Evolutionary conservation across 345 rosid species (phyloP).

Genomic region (Eucalyptus urophylla): DNA sequence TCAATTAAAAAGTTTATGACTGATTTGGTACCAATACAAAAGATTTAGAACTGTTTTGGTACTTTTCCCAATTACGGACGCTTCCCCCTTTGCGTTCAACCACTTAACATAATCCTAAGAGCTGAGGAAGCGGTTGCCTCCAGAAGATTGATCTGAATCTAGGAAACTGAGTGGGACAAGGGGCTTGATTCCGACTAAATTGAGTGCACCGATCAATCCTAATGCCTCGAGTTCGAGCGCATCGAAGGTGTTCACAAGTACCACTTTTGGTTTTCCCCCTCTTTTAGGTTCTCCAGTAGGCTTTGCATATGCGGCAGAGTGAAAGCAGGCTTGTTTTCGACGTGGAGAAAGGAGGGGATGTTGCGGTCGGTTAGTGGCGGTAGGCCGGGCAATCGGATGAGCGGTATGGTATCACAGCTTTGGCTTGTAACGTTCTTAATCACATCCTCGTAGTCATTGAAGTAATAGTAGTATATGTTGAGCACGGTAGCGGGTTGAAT

Average conservation of each 20-base stretch:
- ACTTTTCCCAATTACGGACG: not conserved
- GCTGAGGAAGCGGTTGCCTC: not conserved
- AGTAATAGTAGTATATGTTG: constrained; percentile 40
- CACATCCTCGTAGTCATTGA: constrained; percentile 17
- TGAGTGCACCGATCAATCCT: not conserved
- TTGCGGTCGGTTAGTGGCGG: constrained; percentile 18
- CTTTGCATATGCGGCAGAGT: not conserved
- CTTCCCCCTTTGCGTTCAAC: not conserved
- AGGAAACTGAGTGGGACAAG: not conserved
- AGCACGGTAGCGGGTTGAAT: constrained; percentile 55
- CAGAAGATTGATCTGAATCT: not conserved
- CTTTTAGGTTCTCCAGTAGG: not conserved
- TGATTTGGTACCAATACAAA: no score
- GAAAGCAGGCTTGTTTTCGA: not conserved
- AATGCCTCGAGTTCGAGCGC: not conserved
- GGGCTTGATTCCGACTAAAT: not conserved
- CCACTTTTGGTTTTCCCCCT: not conserved
- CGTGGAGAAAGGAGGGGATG: constrained; percentile 34
- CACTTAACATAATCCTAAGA: not conserved
- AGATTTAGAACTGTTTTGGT: no score
- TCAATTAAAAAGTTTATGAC: no score
- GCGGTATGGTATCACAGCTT: not conserved
- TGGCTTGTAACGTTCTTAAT: not conserved
- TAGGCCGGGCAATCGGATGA: constrained; percentile 21
- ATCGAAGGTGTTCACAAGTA: not conserved